phyloP scores from a whole-genome alignment of 345 rosid species.

The Cardamine resedifolia region DNA sequence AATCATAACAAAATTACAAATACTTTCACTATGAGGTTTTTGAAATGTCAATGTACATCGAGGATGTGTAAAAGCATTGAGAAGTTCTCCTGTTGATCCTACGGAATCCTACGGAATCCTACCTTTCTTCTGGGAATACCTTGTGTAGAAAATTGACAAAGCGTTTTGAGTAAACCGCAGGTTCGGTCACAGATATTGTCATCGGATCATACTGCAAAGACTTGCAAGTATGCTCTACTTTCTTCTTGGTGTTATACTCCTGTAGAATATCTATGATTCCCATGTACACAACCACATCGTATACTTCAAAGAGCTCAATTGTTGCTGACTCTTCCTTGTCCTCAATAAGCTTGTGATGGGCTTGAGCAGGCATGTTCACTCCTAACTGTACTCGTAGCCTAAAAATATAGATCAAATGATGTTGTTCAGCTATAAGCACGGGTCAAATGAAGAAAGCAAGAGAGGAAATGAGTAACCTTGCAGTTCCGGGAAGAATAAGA shows the following conservation, averaged over 20 bases:
- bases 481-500: conserved; percentile 80
- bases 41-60: conserved; percentile 19
- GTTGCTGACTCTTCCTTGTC: conserved; percentile 52
- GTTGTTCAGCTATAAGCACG: conserved; percentile 7
- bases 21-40: conserved; percentile 14
- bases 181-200: conserved; percentile 66
- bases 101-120: too few species aligned
- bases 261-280: conserved; percentile 89
- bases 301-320: conserved; percentile 78
- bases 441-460: conserved; percentile 1
- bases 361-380: conserved; percentile 97
- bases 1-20: background rate
- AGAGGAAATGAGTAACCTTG: conserved; percentile 44
- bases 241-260: conserved; percentile 77
- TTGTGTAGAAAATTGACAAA: conserved; percentile 69
- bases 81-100: too few species aligned
- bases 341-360: conserved; percentile 55
- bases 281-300: conserved; percentile 90
- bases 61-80: conserved; percentile 15
- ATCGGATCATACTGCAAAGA: conserved; percentile 63
- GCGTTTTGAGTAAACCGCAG: conserved; percentile 63
- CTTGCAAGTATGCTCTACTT: conserved; percentile 68
- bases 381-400: conserved; percentile 92
- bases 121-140: conserved; percentile 55
- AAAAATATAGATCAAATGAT: background rate